Base-by-base conservation (phyloP, 2,329 filamentous ascomycete genomes). In the Neurospora sp. region DNA sequence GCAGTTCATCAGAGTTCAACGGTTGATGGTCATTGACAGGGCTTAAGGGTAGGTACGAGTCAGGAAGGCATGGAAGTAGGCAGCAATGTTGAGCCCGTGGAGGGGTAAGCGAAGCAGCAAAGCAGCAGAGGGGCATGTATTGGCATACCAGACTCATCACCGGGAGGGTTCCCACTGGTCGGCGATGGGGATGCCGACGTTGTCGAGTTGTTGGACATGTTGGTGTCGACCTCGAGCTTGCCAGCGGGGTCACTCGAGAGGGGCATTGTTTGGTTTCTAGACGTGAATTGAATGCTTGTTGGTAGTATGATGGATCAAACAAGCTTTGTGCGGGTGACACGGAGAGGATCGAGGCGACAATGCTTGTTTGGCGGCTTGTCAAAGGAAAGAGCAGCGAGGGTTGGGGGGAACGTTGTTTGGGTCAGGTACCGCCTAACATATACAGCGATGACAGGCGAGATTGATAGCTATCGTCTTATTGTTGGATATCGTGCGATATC, bases 101-200 rank as follows among this genome's bases (percentile, higher is more conserved):
- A 36, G 52, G 23, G 52, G 28, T n/a, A 62, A 36, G 52, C 28
- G 36, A 62, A 57, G 52, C 23, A 62, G 52, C 0, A 62, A 62
- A 10, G 15, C 15, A 62, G 28, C 52, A 62, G 52, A 62, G 52
- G 52, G 52, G 28, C 52, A 62, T 62, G 17, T 62, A 5, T 62
- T 62, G 52, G 52, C 75, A 70, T 78, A 78, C 77, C 76, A 67
- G 74, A 71, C 73, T 78, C 77, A 57, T 77, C 77, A 66, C 72
- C 74, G 57, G 75, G 70, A 68, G 71, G 73, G 37, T 66, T 68
- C 67, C 71, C 69, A 68, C 66, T 71, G 70, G 73, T 70, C 39
- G 72, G 71, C 67, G 75, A 71, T 40, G 75, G 72, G 38, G 74
- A 69, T 33, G 72, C 69, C 66, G 75, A 72, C 67, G 76, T 74